Conservation (phyloP, 2,329 filamentous ascomycete species). For the Hypoxylon sp. region DNA sequence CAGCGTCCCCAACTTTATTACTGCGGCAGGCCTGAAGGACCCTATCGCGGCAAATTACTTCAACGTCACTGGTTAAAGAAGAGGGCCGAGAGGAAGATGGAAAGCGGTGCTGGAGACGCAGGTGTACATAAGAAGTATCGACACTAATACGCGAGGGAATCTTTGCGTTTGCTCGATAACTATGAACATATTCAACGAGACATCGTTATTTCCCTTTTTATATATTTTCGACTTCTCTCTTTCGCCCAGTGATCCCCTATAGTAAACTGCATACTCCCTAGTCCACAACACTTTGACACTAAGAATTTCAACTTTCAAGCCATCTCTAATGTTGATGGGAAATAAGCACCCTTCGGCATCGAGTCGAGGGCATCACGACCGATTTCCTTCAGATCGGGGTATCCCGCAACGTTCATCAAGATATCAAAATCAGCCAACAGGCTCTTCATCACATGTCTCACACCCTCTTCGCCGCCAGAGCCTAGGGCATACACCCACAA, state of each 20-base stretch:
- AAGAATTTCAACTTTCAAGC: conserved; percentile 27
- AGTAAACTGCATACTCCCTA: not conserved
- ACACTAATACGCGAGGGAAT: conserved; percentile 19
- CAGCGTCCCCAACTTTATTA: conserved; percentile 53
- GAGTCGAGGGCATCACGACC: conserved; percentile 60
- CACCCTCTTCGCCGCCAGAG: conserved; percentile 72
- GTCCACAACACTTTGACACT: not conserved
- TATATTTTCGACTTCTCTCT: not conserved
- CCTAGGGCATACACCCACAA: conserved; percentile 73
- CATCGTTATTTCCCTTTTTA: conserved; percentile 34
- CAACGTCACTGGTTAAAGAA: conserved; percentile 53
- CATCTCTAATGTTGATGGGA: conserved; percentile 48
- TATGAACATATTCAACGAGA: conserved; percentile 29
- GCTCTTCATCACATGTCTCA: conserved; percentile 73
- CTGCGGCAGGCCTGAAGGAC: conserved; percentile 49
- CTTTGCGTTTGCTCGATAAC: conserved; percentile 24
- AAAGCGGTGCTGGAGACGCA: not conserved
- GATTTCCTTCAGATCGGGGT: conserved; percentile 67
- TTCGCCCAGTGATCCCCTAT: not conserved
- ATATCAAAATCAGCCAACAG: conserved; percentile 74
- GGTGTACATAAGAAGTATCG: conserved; percentile 34
- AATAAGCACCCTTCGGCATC: conserved; percentile 58
- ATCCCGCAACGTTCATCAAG: conserved; percentile 71
- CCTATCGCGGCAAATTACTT: conserved; percentile 56
- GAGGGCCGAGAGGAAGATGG: no score